Percentiles rank a stretch among this genome's conserved stretches.
Evolutionary conservation across 2,329 filamentous ascomycete species (phyloP).

Genomic region (Penicillium polonicum): DNA sequence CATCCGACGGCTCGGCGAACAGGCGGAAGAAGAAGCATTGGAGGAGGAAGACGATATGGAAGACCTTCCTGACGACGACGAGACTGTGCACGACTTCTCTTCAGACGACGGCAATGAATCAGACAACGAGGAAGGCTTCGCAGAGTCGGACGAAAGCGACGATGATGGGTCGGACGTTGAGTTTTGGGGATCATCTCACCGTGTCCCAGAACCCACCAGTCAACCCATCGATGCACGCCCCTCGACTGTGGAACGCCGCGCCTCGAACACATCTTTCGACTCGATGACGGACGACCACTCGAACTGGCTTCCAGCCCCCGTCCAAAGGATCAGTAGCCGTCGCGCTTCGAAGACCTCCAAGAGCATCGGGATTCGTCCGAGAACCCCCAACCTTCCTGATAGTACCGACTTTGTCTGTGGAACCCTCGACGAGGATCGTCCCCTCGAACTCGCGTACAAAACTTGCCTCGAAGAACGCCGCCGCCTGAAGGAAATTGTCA

Average conservation of each 20-base stretch:
- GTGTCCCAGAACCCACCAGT: slow-evolving; percentile 53
- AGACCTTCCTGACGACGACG: slow-evolving; percentile 66
- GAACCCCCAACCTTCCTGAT: slow-evolving; percentile 83
- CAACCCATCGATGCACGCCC: slow-evolving; percentile 53
- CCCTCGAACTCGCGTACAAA: slow-evolving; percentile 90
- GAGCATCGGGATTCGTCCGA: slow-evolving; percentile 59
- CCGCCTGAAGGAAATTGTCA: slow-evolving; percentile 73
- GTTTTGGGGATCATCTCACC: slow-evolving; percentile 58
- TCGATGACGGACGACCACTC: slow-evolving; percentile 43
- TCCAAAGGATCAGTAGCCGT: slow-evolving; percentile 28
- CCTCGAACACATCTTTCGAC: slow-evolving; percentile 56
- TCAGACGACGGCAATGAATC: slow-evolving; percentile 72
- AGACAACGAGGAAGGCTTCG: slow-evolving; percentile 72
- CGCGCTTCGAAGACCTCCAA: slow-evolving; percentile 37
- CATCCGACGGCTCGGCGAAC: slow-evolving; percentile 80
- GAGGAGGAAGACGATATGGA: slow-evolving; percentile 68
- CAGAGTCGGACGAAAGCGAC: slow-evolving; percentile 65
- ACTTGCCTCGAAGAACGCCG: slow-evolving; percentile 79
- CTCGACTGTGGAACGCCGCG: slow-evolving; percentile 45
- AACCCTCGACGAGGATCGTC: slow-evolving; percentile 91
- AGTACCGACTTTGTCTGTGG: slow-evolving; percentile 99
- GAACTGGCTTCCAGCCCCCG: slow-evolving; percentile 33
- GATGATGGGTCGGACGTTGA: slow-evolving; percentile 62
- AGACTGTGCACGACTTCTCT: slow-evolving; percentile 51
- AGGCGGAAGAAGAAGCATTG: slow-evolving; percentile 86